Percentiles rank a stretch among this genome's conserved stretches.
These are phyloP conservation scores for Phytopythium delawarense DNA, from an alignment of 352 stramenopile species.

Conservation along the genomic window DNA sequence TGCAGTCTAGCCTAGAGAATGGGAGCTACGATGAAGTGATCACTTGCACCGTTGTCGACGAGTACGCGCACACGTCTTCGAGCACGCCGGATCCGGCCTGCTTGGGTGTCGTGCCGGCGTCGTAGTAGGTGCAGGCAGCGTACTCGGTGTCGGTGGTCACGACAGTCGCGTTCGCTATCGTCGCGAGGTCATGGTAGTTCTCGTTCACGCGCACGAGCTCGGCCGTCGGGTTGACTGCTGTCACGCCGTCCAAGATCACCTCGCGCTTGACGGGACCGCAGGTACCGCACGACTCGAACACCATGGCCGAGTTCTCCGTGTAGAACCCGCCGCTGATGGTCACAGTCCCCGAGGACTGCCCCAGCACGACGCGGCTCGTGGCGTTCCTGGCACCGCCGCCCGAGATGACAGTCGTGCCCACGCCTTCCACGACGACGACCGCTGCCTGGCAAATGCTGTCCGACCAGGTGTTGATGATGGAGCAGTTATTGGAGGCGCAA, in stretches of 20 bases:
- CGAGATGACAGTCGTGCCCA: conserved; percentile 51
- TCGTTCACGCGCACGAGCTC: conserved; percentile 63
- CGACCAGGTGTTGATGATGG: conserved; percentile 56
- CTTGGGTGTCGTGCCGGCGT: conserved; percentile 20
- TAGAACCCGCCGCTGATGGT: conserved; percentile 52
- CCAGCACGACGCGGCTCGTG: conserved; percentile 34
- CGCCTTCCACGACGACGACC: conserved; percentile 44
- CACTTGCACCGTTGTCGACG: conserved; percentile 19
- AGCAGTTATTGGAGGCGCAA: conserved; percentile 59
- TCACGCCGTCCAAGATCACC: conserved; percentile 42
- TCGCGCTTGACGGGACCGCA: conserved; percentile 58
- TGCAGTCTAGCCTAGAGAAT: neutral
- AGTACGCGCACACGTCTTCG: conserved; percentile 27
- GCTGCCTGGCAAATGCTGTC: conserved; percentile 48
- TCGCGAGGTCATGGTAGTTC: conserved; percentile 67
- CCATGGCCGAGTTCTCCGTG: conserved; percentile 34
- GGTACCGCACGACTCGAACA: conserved; percentile 61
- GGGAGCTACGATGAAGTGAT: conserved; percentile 5
- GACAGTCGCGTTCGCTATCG: conserved; percentile 40
- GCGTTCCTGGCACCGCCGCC: conserved; percentile 50
- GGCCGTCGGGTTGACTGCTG: conserved; percentile 42
- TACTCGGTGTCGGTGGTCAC: conserved; percentile 19
- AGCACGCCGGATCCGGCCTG: conserved; percentile 23
- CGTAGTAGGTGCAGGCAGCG: conserved; percentile 26
- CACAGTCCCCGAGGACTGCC: conserved; percentile 41